Evolutionary conservation across 2,329 filamentous ascomycete genomes (phyloP), one percentile per base, ranked within the genome.

Genomic region (Aspergillus hortae): DNA sequence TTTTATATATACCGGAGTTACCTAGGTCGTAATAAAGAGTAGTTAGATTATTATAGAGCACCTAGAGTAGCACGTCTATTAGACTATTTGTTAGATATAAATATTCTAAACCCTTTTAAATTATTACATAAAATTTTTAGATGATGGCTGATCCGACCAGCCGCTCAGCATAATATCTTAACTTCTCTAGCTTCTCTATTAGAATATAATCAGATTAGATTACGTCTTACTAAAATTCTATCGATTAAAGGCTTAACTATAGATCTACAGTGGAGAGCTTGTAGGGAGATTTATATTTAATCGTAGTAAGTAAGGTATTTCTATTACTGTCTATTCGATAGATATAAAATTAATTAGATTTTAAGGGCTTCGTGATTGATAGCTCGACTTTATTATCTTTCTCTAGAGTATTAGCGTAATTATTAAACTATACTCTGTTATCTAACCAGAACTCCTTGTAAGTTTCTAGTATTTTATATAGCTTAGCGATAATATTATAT

Each of bases 61-160:
- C 51, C 6, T 45, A 30, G 12, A 67, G 57, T 4, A 55, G 56
- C 1, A 66, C 58, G 10, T 49, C 17, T 0, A 48, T 52, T 4
- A 63, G 30, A 0, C 64, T 60, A 42, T 55, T 67, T 1, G 59
- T 61, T 17, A 67, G 7, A 52, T 61, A 66, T 5, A 61, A 65
- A 43, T 60, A 64, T 44, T 58, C 58, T 4, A 67, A 53, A 6
- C 63, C 59, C 49, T 65, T 56, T 48, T 66, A 46, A 41, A 67
- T 63, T 59, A 67, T 68, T 4, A 66, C 55, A 55, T 67, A 57
- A 42, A 58, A 70, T 53, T 63, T 55, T 40, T 68, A 58, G 6
- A 57, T 56, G 3, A 67, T 30, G 6, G 57, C 61, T 1, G 61
- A 62, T 1, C 56, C 54, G 6, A 53, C 47, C 9, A 67, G 54